Evolutionary conservation across 163 green algal species (phyloP).

Genomic region (Botryococcus braunii): DNA sequence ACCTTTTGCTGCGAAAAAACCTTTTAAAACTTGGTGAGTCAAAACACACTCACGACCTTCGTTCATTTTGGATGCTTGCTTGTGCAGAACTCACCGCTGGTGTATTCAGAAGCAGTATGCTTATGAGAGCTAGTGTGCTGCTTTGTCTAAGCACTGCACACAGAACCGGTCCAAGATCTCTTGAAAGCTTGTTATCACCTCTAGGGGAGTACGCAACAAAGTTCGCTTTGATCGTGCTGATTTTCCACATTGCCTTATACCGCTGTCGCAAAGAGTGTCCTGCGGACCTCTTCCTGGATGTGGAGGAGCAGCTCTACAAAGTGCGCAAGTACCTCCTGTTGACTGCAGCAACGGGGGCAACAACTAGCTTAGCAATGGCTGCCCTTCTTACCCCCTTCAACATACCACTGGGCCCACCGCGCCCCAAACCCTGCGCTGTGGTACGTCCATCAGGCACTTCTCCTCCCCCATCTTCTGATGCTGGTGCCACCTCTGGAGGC

Average conservation of each 20-base stretch:
- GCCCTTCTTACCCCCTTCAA: too few relatives aligned
- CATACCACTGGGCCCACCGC: too few relatives aligned
- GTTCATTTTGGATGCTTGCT: not conserved
- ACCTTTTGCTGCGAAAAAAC: too few relatives aligned
- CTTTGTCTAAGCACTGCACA: not conserved
- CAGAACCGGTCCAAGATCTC: not conserved
- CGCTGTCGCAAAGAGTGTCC: constrained; percentile 5
- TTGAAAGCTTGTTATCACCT: not conserved
- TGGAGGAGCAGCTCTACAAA: constrained; percentile 5
- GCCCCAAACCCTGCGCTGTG: too few relatives aligned
- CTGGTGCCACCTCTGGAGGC: too few relatives aligned
- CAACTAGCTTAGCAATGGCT: too few relatives aligned
- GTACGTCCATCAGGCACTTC: too few relatives aligned
- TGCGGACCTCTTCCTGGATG: not conserved
- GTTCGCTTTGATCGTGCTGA: not conserved
- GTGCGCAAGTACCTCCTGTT: not conserved
- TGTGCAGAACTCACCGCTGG: not conserved
- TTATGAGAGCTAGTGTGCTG: not conserved
- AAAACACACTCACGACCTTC: not conserved
- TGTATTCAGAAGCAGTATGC: not conserved
- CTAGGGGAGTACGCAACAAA: not conserved
- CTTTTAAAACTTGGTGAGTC: not conserved
- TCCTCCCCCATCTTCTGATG: too few relatives aligned
- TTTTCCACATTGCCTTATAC: not conserved
- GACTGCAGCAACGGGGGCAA: too few relatives aligned